Conservation (phyloP, 2,329 filamentous ascomycete species). For the Penicillium sp. region DNA sequence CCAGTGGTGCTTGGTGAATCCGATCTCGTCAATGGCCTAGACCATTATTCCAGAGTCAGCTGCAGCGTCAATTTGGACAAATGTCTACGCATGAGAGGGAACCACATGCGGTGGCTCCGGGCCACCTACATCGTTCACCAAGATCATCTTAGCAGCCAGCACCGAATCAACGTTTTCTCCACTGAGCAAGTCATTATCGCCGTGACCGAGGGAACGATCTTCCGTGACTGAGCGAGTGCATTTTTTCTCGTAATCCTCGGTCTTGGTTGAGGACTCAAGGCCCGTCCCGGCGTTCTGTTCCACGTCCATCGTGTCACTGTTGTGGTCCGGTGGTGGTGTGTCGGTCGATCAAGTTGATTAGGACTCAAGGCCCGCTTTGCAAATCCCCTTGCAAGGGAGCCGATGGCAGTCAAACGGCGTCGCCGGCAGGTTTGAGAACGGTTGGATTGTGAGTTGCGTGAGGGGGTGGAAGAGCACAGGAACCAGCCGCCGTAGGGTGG, state of each 20-base stretch:
- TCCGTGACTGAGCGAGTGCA: conserved; percentile 3
- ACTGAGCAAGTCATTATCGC: conserved; percentile 14
- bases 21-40: conserved; percentile 50
- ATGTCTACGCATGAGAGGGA: no score
- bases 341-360: no score
- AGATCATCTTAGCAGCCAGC: conserved; percentile 35
- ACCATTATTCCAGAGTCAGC: not conserved
- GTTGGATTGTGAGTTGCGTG: no score
- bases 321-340: not conserved
- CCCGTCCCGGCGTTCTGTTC: conserved; percentile 3
- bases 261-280: not conserved
- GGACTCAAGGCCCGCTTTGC: no score
- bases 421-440: no score
- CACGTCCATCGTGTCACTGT: conserved; percentile 5
- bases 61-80: no score
- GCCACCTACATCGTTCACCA: conserved; percentile 29
- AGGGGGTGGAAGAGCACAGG: no score
- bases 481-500: no score
- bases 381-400: no score
- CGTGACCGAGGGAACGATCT: conserved; percentile 13
- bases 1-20: conserved; percentile 54
- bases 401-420: no score
- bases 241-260: conserved; percentile 3
- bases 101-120: not conserved
- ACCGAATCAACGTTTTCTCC: conserved; percentile 31